Evolutionary conservation across 352 stramenopile genomes (phyloP).

Genomic region (Phytophthora aleatoria): DNA sequence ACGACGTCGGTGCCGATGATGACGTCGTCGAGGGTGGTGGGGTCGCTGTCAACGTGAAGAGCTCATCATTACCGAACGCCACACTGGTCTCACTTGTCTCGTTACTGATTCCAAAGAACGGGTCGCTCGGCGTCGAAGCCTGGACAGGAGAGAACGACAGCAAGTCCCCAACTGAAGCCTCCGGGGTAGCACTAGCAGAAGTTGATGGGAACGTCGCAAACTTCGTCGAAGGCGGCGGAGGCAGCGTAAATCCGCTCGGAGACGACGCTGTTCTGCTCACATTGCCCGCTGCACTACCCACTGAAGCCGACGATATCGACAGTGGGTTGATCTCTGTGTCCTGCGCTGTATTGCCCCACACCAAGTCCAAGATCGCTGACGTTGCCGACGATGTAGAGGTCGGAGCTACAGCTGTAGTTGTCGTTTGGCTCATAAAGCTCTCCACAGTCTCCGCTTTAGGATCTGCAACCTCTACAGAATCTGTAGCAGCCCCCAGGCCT

Average conservation of each 20-base stretch:
- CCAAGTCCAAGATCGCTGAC: conserved; percentile 34
- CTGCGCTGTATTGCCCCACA: conserved; percentile 29
- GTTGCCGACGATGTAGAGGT: conserved; percentile 22
- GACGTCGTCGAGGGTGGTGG: conserved; percentile 17
- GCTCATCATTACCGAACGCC: conserved; percentile 39
- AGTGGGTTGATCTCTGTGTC: conserved; percentile 11
- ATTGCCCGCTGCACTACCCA: background rate
- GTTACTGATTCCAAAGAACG: conserved; percentile 42
- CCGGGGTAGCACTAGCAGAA: conserved; percentile 5
- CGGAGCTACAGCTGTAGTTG: conserved; percentile 6
- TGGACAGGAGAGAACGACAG: conserved; percentile 70
- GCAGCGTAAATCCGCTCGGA: conserved; percentile 21
- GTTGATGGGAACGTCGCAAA: conserved; percentile 21
- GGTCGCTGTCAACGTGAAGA: conserved; percentile 32
- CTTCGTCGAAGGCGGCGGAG: conserved; percentile 23
- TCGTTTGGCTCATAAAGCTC: conserved; percentile 1
- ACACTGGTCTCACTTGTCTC: conserved; percentile 19
- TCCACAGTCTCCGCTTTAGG: background rate
- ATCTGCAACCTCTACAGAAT: background rate
- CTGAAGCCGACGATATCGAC: conserved; percentile 11
- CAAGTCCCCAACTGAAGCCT: conserved; percentile 40
- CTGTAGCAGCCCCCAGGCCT: conserved; percentile 2
- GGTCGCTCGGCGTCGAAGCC: conserved; percentile 21
- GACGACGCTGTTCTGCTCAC: conserved; percentile 16
- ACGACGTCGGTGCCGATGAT: conserved; percentile 33